A percentile compares a stretch with the other conserved stretches of the same genome.
phyloP scores from a whole-genome alignment of 257 asterid genomes.

The Coffea eugenioides region DNA sequence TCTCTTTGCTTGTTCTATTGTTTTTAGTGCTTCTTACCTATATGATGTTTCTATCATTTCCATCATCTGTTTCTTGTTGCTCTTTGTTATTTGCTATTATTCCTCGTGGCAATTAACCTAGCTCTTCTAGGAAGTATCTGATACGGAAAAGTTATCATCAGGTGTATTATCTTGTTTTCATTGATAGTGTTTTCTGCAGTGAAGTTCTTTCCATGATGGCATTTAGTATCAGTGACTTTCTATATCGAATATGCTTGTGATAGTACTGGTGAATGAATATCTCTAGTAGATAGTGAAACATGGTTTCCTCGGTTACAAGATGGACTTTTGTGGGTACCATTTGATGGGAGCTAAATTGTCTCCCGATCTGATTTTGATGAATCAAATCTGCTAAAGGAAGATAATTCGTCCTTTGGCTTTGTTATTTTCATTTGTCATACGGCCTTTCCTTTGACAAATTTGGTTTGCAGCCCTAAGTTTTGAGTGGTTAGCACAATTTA shows the following conservation, averaged over 20 bases:
- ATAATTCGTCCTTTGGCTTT: neutral
- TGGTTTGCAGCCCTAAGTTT: neutral
- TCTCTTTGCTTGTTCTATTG: neutral
- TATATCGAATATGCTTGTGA: neutral
- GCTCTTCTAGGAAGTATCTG: neutral
- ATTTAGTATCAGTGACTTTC: neutral
- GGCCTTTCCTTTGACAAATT: neutral
- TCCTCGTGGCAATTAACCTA: no score
- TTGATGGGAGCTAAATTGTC: neutral
- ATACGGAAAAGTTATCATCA: neutral
- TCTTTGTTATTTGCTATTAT: no score
- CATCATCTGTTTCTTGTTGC: neutral
- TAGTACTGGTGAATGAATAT: neutral
- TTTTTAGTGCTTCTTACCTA: neutral
- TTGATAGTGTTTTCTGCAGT: neutral
- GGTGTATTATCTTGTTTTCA: neutral
- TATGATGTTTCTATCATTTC: neutral
- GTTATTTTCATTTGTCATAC: neutral
- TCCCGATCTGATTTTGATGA: neutral
- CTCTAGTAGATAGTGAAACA: neutral
- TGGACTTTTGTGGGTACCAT: neutral
- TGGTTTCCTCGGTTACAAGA: neutral
- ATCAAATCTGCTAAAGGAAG: neutral
- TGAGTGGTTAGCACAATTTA: neutral
- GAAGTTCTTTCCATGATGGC: neutral